A percentile compares a stretch with the other conserved stretches of the same genome.
phyloP scores from a whole-genome alignment of 768 basidiomycete genomes.

The Naganishia vaughanmartiniae region DNA sequence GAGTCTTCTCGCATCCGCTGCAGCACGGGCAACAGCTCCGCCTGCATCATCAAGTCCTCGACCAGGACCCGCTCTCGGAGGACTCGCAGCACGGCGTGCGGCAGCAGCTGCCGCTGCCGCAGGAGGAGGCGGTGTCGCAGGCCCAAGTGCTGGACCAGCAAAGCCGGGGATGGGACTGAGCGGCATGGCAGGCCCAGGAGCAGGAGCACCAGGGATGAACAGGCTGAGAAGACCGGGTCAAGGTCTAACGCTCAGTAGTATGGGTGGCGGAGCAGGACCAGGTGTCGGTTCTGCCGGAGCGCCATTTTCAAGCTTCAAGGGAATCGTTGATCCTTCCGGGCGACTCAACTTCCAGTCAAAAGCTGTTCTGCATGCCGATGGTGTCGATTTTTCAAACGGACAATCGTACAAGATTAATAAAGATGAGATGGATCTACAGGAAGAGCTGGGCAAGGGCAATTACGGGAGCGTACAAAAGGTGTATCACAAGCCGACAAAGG shows the following conservation, averaged over 20 bases:
- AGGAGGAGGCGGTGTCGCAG: conserved; percentile 30
- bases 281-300: conserved; percentile 53
- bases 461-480: conserved; percentile 98
- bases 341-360: conserved; percentile 89
- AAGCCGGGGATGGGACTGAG: background rate
- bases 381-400: conserved; percentile 85
- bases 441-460: conserved; percentile 93
- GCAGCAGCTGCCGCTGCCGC: conserved; percentile 35
- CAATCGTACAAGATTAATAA: conserved; percentile 90
- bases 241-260: conserved; percentile 59
- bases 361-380: conserved; percentile 83
- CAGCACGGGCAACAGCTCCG: conserved; percentile 37
- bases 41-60: conserved; percentile 31
- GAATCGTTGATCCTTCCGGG: conserved; percentile 98
- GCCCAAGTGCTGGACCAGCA: conserved; percentile 22
- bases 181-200: conserved; percentile 38
- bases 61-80: conserved; percentile 41
- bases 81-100: conserved; percentile 55
- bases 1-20: conserved; percentile 44
- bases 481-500: conserved; percentile 86
- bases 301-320: conserved; percentile 80
- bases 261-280: conserved; percentile 68
- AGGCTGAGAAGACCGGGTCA: conserved; percentile 51
- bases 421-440: conserved; percentile 82
- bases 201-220: conserved; percentile 19